Evolutionary conservation across 1,139 yeast species (phyloP).

Genomic region (Barnettozyma hawaiiensis): DNA sequence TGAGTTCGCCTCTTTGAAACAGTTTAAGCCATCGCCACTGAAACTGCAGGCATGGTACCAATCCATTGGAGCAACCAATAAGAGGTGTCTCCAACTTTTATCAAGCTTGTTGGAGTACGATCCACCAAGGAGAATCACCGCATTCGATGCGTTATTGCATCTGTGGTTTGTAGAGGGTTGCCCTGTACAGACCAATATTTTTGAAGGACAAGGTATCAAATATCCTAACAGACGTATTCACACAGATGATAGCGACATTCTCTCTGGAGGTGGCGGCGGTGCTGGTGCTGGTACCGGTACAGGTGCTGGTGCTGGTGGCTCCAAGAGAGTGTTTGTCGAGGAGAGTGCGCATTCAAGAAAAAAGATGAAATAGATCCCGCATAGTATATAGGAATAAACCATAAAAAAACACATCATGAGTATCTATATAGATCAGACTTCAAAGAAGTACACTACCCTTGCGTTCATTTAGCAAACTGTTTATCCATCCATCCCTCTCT

Average conservation of each 20-base stretch:
- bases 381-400: too few species aligned
- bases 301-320: constrained; percentile 12
- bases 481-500: too few species aligned
- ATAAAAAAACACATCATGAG: too few species aligned
- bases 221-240: constrained; percentile 73
- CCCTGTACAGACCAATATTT: constrained; percentile 62
- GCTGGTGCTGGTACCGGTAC: constrained; percentile 13
- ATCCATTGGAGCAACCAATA: constrained; percentile 68
- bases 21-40: constrained; percentile 59
- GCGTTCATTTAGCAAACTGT: too few species aligned
- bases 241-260: constrained; percentile 70
- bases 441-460: too few species aligned
- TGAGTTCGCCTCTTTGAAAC: constrained; percentile 65
- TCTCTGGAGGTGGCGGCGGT: constrained; percentile 10
- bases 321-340: constrained; percentile 16
- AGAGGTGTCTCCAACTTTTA: constrained; percentile 61
- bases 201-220: constrained; percentile 55
- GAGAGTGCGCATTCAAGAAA: constrained; percentile 22
- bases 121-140: constrained; percentile 74
- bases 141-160: constrained; percentile 68
- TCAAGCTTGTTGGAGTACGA: constrained; percentile 69
- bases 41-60: constrained; percentile 82
- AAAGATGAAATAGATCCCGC: constrained; percentile 19
- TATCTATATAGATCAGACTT: too few species aligned
- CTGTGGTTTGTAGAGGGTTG: constrained; percentile 69